A percentile compares a stretch with the other conserved stretches of the same genome.
Conservation (phyloP, 495 filamentous ascomycete genomes). For the Neurospora terricola region DNA sequence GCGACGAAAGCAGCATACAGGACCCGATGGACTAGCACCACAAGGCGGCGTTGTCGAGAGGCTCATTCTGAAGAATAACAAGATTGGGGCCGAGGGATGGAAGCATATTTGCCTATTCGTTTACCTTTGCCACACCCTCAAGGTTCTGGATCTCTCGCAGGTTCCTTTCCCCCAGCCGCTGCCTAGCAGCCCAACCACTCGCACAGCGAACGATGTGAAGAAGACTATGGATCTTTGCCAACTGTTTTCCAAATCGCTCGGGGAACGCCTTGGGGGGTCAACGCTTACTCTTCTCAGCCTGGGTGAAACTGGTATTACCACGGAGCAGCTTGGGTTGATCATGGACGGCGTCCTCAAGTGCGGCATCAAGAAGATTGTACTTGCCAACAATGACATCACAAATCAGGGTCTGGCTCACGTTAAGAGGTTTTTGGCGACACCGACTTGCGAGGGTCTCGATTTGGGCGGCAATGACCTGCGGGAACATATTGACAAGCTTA, state of each 20-base stretch:
- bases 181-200: neutral
- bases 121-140: conserved; percentile 77
- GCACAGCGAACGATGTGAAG: conserved; percentile 3
- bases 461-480: conserved; percentile 79
- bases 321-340: conserved; percentile 59
- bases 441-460: conserved; percentile 80
- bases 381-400: conserved; percentile 72
- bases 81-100: conserved; percentile 82
- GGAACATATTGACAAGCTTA: conserved; percentile 59
- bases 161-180: conserved; percentile 60
- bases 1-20: conserved; percentile 31
- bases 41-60: conserved; percentile 72
- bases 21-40: conserved; percentile 21
- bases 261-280: conserved; percentile 61
- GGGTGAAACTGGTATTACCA: conserved; percentile 61
- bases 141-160: conserved; percentile 75
- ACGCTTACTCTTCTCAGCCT: conserved; percentile 79
- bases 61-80: conserved; percentile 84
- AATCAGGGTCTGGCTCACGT: conserved; percentile 66
- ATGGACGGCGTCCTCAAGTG: conserved; percentile 67
- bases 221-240: conserved; percentile 21
- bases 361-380: conserved; percentile 63
- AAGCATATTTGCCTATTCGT: conserved; percentile 82
- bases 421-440: conserved; percentile 58
- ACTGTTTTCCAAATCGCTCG: conserved; percentile 63